Evolutionary conservation across 192 early-diverging fungal species (phyloP).

Genomic region (Coemansia sp.): DNA sequence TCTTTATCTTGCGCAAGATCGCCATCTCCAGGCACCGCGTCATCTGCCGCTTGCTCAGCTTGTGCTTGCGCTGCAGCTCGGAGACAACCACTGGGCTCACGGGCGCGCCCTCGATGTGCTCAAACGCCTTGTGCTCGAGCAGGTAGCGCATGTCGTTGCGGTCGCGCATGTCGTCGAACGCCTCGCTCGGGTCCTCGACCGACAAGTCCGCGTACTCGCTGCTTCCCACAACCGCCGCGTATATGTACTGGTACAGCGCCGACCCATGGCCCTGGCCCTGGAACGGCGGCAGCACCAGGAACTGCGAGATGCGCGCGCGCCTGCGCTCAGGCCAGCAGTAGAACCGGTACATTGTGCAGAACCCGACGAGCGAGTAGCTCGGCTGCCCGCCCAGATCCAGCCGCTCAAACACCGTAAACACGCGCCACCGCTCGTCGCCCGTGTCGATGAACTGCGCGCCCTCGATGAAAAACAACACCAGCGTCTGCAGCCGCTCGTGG

Average conservation of each 20-base stretch:
- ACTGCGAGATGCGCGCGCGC: constrained; percentile 91
- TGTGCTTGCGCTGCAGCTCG: constrained; percentile 59
- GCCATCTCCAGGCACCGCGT: constrained; percentile 82
- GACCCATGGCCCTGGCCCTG: constrained; percentile 82
- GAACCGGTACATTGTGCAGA: constrained; percentile 81
- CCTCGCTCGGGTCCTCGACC: constrained; percentile 94
- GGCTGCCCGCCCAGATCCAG: constrained; percentile 41
- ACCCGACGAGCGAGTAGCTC: constrained; percentile 78
- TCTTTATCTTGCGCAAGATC: constrained; percentile 58
- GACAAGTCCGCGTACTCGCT: constrained; percentile 35
- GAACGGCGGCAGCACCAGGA: constrained; percentile 88
- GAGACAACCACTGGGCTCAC: constrained; percentile 54
- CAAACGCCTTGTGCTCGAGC: constrained; percentile 56
- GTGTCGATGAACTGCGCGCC: constrained; percentile 85
- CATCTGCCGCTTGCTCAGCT: constrained; percentile 80
- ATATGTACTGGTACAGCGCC: constrained; percentile 64
- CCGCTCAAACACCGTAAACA: constrained; percentile 63
- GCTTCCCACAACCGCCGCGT: constrained; percentile 27
- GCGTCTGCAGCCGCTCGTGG: constrained; percentile 75
- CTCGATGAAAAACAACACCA: constrained; percentile 86
- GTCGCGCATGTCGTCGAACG: constrained; percentile 83
- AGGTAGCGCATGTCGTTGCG: constrained; percentile 74
- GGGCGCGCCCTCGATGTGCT: constrained; percentile 58
- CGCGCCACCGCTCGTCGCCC: constrained; percentile 80
- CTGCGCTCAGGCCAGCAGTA: constrained; percentile 76